A percentile compares a stretch with the other conserved stretches of the same genome.
phyloP scores from a whole-genome alignment of 2,329 filamentous ascomycete genomes.

The Beauveria rudraprayagi region DNA sequence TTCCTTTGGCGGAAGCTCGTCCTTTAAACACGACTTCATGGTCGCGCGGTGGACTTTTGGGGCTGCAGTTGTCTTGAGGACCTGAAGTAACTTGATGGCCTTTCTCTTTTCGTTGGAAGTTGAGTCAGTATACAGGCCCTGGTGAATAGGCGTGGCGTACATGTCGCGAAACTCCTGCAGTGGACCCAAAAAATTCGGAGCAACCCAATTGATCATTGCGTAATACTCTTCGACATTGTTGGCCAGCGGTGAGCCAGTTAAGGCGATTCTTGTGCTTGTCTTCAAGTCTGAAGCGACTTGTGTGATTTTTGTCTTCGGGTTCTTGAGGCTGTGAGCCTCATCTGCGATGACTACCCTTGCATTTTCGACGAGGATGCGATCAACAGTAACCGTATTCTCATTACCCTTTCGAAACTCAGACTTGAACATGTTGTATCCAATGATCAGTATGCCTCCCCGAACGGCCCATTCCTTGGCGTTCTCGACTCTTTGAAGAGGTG shows the following conservation, averaged over 20 bases:
- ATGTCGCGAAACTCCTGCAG: conserved; percentile 57
- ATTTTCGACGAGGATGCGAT: conserved; percentile 44
- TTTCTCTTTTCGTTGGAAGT: conserved; percentile 42
- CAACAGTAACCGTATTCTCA: conserved; percentile 21
- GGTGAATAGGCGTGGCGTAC: conserved; percentile 66
- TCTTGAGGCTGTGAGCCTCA: conserved; percentile 78
- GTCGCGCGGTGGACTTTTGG: conserved; percentile 74
- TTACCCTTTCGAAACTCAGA: conserved; percentile 16
- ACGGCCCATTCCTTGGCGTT: conserved; percentile 52
- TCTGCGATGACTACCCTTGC: conserved; percentile 75
- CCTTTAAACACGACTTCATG: conserved; percentile 53
- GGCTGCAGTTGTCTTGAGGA: conserved; percentile 62
- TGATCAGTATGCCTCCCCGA: conserved; percentile 63
- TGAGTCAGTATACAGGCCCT: conserved; percentile 63
- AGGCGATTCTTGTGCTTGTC: conserved; percentile 65
- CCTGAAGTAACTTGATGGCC: conserved; percentile 58
- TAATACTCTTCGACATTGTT: conserved; percentile 82
- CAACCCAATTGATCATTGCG: conserved; percentile 81
- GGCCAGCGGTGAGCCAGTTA: conserved; percentile 79
- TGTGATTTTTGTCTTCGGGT: conserved; percentile 44
- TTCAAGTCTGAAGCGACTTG: conserved; percentile 49
- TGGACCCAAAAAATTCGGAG: conserved; percentile 67
- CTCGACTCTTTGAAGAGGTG: conserved; percentile 29
- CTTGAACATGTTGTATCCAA: conserved; percentile 64
- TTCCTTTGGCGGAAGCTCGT: conserved; percentile 63